A percentile compares a stretch with the other conserved stretches of the same genome.
Conservation (phyloP, 352 stramenopile genomes). For the Pythium volutum region DNA sequence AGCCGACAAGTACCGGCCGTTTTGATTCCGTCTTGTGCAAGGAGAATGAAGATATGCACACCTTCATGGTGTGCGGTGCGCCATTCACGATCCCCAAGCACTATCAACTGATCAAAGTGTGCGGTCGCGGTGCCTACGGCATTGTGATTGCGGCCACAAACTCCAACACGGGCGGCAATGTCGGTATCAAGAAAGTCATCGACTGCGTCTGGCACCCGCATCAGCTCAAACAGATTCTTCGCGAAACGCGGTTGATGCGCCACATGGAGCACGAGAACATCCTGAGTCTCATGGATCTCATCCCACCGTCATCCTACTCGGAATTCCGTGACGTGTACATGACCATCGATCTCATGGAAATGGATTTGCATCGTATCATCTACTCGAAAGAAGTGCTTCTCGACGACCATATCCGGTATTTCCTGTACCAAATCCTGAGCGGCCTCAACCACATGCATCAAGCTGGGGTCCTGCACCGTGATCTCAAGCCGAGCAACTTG, state of each 20-base stretch:
- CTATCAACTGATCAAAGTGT: conserved; percentile 89
- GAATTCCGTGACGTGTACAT: conserved; percentile 90
- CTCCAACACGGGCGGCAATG: conserved; percentile 72
- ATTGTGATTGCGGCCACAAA: conserved; percentile 89
- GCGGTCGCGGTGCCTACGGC: conserved; percentile 82
- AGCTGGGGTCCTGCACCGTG: conserved; percentile 78
- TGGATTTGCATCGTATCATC: conserved; percentile 91
- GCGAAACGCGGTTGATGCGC: conserved; percentile 81
- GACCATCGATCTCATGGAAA: conserved; percentile 92
- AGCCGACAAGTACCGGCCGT: conserved; percentile 7
- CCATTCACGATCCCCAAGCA: conserved; percentile 83
- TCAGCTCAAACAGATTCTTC: conserved; percentile 87
- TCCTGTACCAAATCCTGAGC: conserved; percentile 92
- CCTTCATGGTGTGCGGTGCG: conserved; percentile 87
- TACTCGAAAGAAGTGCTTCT: conserved; percentile 91
- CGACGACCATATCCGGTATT: conserved; percentile 93
- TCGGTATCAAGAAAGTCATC: conserved; percentile 91
- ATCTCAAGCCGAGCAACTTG: conserved; percentile 86
- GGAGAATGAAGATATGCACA: conserved; percentile 86
- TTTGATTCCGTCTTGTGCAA: conserved; percentile 75
- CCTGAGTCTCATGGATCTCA: conserved; percentile 80
- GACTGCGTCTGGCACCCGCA: conserved; percentile 89
- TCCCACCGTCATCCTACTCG: conserved; percentile 75
- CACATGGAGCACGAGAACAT: conserved; percentile 87
- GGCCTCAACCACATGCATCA: conserved; percentile 87